Base-by-base conservation (phyloP, 2,329 filamentous ascomycete genomes). In the Xylaria sp. region DNA sequence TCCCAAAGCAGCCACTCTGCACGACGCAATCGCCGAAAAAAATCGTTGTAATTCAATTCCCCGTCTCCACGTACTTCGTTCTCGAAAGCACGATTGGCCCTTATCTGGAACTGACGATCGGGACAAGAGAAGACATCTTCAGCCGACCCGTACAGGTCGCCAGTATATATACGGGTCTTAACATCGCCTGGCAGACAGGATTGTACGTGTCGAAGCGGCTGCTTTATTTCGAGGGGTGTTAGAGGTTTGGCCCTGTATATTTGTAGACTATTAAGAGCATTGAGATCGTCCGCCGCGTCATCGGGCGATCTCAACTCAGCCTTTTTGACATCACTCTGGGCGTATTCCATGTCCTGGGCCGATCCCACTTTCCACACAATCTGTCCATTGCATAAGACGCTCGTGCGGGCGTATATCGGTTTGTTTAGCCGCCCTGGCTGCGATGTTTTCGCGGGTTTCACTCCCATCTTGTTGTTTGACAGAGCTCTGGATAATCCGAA, bases 1-100 rank as follows among this genome's bases (percentile, higher is more conserved):
- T 68, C 65, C 71, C 69, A 72, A 42, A 72, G 66, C 11, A 72
- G 53, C 56, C 65, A 72, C 33, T 72, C 66, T 6, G 64, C 7
- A 9, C 48, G 53, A 17, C 69, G 66, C 28, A 71, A 9, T 57
- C 62, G 49, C 31, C 59, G 59, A 23, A 71, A 71, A 28, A 72
- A 71, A 26, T 68, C 53, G 20, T 62, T 58, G 38, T 63, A 68
- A 20, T 49, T 46, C 3, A 64, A 0, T 1, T 20, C 20, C 2
- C 70, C 59, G 28, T 58, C 53, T 28, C 15, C 53, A n/a, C 65
- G 56, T 26, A 49, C 23, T 31, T 56, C 42, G 11, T 66, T 63
- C n/a, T 28, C 17, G 49, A 70, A 68, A 7, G 61, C 36, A 4
- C 9, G 31, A 11, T 46, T 48, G 23, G 23, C 10, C 20, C 36